Evolutionary conservation across 257 asterid genomes (phyloP), one percentile per base, ranked within the genome.

Genomic region (Solanum piurae): DNA sequence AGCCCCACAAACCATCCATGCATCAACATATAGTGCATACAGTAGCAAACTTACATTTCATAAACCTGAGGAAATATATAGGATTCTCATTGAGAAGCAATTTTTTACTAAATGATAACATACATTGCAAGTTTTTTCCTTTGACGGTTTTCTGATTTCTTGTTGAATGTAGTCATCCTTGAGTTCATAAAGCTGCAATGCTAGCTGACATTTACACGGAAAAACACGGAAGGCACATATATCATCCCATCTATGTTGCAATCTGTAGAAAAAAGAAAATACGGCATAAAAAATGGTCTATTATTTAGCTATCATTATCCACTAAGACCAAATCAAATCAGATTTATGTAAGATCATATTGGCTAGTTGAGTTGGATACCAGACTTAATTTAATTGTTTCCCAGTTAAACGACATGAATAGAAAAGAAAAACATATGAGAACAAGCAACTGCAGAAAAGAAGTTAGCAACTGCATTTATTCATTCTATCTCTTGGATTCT

Each of bases 151-250:
- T 90, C 89, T 91, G 89, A 95, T 97, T 93, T 95, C 99, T 93
- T 95, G 92, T 90, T 95, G 98, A 92, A 97, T 93, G 88, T 93
- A 97, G 86, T 94, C 98, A 86, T 97, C 99, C 88, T 79, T 90
- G 83, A 97, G 99, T 88, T 95, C 99, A 86, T 84, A 87, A 88
- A 95, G 95, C 89, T 94, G 98, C 80, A 97, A 90, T 23, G 92
- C 89, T 46, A 89, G 89, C 80, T 94, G 98, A 89, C 92, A 90
- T 92, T 95, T 95, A 68, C 83, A 88, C 83, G 99, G 99, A 87
- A 97, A 95, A 85, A 88, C 95, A 85, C 89, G 93, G 85, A 97
- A 95, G 86, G 94, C 92, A 92, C 99, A 97, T 75, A 95, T 88
- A 89, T 95, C 98, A 90, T 94, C 93, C 99, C 99, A 97, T 91